phyloP scores from a whole-genome alignment of 768 basidiomycete species.

The Holtermanniella nyarrowii region DNA sequence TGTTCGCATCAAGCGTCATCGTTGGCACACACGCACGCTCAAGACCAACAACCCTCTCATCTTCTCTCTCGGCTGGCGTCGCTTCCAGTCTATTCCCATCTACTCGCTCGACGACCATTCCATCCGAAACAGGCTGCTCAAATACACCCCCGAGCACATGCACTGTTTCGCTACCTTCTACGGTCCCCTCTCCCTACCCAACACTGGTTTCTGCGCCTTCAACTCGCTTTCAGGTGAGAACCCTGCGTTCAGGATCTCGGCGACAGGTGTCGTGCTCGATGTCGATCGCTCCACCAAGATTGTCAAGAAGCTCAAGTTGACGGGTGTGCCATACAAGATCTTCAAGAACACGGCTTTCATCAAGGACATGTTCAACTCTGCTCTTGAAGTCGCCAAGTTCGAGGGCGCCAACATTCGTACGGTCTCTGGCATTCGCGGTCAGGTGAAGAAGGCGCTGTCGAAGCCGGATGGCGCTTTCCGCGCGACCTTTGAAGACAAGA shows the following conservation, averaged over 20 bases:
- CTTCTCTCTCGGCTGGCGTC: conserved; percentile 92
- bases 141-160: conserved; percentile 99
- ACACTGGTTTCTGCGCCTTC: conserved; percentile 96
- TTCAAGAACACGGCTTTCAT: conserved; percentile 99
- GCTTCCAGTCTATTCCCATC: conserved; percentile 89
- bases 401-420: conserved; percentile 95
- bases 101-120: conserved; percentile 96
- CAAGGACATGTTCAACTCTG: conserved; percentile 89
- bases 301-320: conserved; percentile 96
- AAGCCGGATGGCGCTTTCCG: conserved; percentile 93
- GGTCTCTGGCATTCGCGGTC: conserved; percentile 89
- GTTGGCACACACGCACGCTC: conserved; percentile 81
- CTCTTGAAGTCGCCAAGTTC: conserved; percentile 94
- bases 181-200: conserved; percentile 80
- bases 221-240: conserved; percentile 61
- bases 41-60: conserved; percentile 97
- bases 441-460: conserved; percentile 89
- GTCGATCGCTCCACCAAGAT: conserved; percentile 86
- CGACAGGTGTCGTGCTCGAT: conserved; percentile 89
- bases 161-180: conserved; percentile 98
- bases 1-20: conserved; percentile 89
- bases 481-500: conserved; percentile 96
- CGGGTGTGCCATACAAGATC: conserved; percentile 89
- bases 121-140: conserved; percentile 97
- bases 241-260: conserved; percentile 75